Base-by-base conservation (phyloP, 2,329 filamentous ascomycete genomes). In the Mollisia scopiformis region DNA sequence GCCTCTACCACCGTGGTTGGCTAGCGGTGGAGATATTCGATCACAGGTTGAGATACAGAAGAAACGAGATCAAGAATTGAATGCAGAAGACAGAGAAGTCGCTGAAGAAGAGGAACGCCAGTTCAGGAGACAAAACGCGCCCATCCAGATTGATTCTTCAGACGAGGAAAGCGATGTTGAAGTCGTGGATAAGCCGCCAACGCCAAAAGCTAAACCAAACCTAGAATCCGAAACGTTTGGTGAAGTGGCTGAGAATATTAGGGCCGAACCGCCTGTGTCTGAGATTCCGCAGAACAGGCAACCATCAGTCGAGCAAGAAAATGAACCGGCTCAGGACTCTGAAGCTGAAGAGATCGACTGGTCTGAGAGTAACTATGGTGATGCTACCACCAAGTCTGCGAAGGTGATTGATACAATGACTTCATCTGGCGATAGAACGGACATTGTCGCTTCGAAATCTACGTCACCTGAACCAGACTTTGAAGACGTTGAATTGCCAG, bases 1-100 rank as follows among this genome's bases (percentile, higher is more conserved):
- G n/a, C 88, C 88, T 0, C 72, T 94, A 7, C 91, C 91, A 1
- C 91, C 91, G 0, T 95, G 91, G 91, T 83, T 95, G 70, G 77
- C 78, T 2, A 84, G 87, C 3, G 75, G 78, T 63, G 76, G 86
- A 6, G 90, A 93, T 60, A 86, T 93, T 31, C 81, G 89, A 62
- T 82, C 88, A 53, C 82, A 83, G 27, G 75, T 87, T 62, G 84
- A 83, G 67, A 82, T 85, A 59, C 84, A 87, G 75, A 82, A 76
- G 65, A 83, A 77, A 68, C 80, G 74, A 51, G 84, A 88, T 52
- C 75, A 77, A 21, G 82, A 85, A 59, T 85, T 90, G 59, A 86
- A 89, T 58, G 88, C 88, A 21, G 84, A 88, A 59, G 85, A 90
- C 67, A 76, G 82, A 27, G 80, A 84, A 53, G 79, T 81, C 59